Evolutionary conservation across 1,284 basidiomycete genomes (phyloP), one percentile per base, ranked within the genome.

Genomic region (Apiotrichum laibachii): DNA sequence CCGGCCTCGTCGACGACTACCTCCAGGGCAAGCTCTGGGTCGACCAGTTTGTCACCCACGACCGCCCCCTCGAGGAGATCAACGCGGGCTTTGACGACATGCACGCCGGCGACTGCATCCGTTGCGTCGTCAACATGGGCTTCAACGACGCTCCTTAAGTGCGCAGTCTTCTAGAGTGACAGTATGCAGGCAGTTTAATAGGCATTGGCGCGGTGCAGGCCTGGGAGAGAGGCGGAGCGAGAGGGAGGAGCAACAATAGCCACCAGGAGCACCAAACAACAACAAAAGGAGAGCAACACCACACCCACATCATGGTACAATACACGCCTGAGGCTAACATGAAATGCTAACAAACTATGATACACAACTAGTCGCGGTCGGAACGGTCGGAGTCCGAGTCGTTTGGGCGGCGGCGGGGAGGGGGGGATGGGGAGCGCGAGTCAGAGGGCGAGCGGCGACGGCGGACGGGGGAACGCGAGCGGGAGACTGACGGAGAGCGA

Each of bases 31-130:
- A 65, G 33, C 73, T 78, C 53, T 75, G 71, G 82, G 86, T 95
- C 51, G 90, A 95, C 73, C 88, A 94, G 74, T 95, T 92, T 76
- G 86, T 94, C 63, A 91, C 92, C 50, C 91, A 95, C 77, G 78
- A 84, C 67, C 83, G 86, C 71, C 84, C 80, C 53, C 82, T 97
- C 44, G 83, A 81, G 39, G 86, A 92, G 22, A 91, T 97, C 78
- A 92, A 91, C 79, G 81, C 86, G 59, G 93, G 91, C 40, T 96
- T 97, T 82, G 84, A 90, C 63, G 90, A 94, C 77, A 96, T 97
- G 93, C 91, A 94, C 80, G 89, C 79, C 56, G 92, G 92, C 31
- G 85, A 92, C 61, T 97, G 94, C 75, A 94, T 97, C 71, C 88
- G 93, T 66, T 94, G 92, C 66, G 88, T 95, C 26, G 88, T 79